phyloP scores from a whole-genome alignment of 352 stramenopile genomes.

The Pythium myriotylum region DNA sequence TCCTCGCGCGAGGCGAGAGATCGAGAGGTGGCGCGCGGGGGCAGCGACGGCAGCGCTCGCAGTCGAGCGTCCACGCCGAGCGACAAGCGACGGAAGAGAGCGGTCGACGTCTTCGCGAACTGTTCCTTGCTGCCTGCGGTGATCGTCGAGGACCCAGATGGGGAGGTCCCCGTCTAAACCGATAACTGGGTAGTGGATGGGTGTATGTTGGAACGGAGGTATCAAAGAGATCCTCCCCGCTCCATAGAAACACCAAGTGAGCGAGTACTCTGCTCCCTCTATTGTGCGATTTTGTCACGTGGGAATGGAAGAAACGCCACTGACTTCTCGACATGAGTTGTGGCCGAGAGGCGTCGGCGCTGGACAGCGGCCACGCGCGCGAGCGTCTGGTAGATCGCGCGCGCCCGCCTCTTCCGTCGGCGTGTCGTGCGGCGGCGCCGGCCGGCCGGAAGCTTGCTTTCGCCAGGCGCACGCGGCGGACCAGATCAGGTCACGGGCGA shows the following conservation, averaged over 20 bases:
- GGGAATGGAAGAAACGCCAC: conserved; percentile 1
- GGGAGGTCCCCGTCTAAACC: neutral
- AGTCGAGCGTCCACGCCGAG: neutral
- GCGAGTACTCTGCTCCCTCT: conserved; percentile 5
- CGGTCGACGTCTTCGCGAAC: conserved; percentile 2
- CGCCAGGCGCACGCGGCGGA: no score
- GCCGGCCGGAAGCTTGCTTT: no score
- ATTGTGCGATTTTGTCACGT: neutral
- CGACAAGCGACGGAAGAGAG: conserved; percentile 4
- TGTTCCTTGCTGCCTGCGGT: conserved; percentile 9
- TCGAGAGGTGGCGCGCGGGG: neutral
- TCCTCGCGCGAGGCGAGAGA: neutral
- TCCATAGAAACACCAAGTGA: neutral
- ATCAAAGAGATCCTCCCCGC: neutral
- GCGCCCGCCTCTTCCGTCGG: no score
- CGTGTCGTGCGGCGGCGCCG: no score
- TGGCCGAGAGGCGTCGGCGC: neutral
- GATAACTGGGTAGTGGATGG: neutral
- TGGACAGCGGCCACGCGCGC: neutral
- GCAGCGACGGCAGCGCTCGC: neutral
- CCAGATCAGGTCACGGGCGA: no score
- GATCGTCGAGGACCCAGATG: neutral
- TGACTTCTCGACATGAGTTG: neutral
- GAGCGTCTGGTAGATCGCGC: no score
- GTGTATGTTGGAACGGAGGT: conserved; percentile 1